A percentile compares a stretch with the other conserved stretches of the same genome.
phyloP scores from a whole-genome alignment of 2,329 filamentous ascomycete species.

The Colletotrichum plurivorum region DNA sequence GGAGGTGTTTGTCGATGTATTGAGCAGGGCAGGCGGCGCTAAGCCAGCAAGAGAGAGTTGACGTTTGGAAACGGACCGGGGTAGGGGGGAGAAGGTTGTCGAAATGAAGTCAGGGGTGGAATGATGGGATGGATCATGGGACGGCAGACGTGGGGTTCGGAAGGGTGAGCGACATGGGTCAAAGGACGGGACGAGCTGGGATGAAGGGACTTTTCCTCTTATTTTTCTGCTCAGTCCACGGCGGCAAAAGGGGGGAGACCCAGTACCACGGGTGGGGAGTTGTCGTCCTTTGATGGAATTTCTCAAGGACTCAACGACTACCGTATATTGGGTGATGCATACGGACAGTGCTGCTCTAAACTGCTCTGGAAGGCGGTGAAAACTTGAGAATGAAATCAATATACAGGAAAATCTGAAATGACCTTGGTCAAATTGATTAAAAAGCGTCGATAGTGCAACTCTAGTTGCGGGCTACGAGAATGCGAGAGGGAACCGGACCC shows the following conservation, averaged over 20 bases:
- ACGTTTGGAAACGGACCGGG: constrained; percentile 31
- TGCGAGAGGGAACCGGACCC: too few species aligned
- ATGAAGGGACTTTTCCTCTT: constrained; percentile 13
- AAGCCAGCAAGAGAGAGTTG: constrained; percentile 21
- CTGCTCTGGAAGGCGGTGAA: too few species aligned
- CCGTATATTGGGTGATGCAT: not conserved
- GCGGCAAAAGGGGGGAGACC: constrained; percentile 21
- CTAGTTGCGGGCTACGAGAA: too few species aligned
- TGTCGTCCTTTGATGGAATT: constrained; percentile 1
- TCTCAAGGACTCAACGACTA: constrained; percentile 4
- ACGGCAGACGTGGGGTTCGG: constrained; percentile 22
- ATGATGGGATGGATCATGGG: constrained; percentile 12
- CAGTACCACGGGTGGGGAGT: constrained; percentile 27
- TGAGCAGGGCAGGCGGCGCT: constrained; percentile 4
- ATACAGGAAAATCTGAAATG: too few species aligned
- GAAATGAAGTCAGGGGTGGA: constrained; percentile 34
- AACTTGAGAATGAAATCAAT: too few species aligned
- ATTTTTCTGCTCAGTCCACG: constrained; percentile 7
- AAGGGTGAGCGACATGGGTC: constrained; percentile 12
- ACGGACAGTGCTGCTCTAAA: not conserved
- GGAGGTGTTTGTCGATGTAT: constrained; percentile 20
- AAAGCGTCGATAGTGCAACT: too few species aligned
- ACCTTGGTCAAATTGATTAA: too few species aligned
- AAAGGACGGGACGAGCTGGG: constrained; percentile 10
- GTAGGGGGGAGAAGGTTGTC: not conserved